phyloP scores from a whole-genome alignment of 106 monocot genomes.

The Dendrobium chrysotoxum region DNA sequence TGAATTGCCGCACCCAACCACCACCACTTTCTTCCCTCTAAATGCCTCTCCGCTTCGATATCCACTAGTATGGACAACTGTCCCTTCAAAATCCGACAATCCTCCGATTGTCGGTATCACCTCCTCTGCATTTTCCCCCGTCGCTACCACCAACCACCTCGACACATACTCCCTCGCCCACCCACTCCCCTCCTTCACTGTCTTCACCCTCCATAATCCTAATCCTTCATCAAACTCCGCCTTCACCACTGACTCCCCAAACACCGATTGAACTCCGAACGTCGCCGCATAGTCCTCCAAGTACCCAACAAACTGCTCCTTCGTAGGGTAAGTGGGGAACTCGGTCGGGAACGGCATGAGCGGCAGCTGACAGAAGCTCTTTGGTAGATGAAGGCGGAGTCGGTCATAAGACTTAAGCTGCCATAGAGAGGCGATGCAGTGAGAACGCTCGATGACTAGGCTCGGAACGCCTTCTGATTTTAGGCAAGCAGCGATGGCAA shows the following conservation, averaged over 20 bases:
- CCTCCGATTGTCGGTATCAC: conserved; percentile 45
- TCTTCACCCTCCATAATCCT: conserved; percentile 35
- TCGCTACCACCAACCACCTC: conserved; percentile 56
- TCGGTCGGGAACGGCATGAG: conserved; percentile 43
- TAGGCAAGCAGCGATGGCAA: conserved; percentile 48
- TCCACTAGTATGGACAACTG: conserved; percentile 38
- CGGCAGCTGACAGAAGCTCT: conserved; percentile 63
- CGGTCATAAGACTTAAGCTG: conserved; percentile 50
- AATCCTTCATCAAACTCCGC: conserved; percentile 34
- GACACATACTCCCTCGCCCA: conserved; percentile 25
- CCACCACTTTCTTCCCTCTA: conserved; percentile 43
- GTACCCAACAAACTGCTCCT: conserved; percentile 57
- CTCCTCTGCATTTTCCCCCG: conserved; percentile 66
- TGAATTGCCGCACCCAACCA: conserved; percentile 69
- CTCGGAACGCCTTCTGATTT: conserved; percentile 31
- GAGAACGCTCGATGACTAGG: conserved; percentile 41
- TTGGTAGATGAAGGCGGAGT: conserved; percentile 67
- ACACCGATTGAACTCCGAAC: conserved; percentile 35
- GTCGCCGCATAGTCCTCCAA: conserved; percentile 26
- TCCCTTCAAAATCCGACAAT: conserved; percentile 25
- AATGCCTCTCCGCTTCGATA: conserved; percentile 49
- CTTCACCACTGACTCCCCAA: conserved; percentile 29
- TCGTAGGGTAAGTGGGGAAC: conserved; percentile 53
- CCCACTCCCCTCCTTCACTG: neutral
- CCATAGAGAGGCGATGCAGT: conserved; percentile 68